These are phyloP conservation scores for Massarina eburnea DNA, from an alignment of 2,329 filamentous ascomycete genomes.

Conservation along the genomic window DNA sequence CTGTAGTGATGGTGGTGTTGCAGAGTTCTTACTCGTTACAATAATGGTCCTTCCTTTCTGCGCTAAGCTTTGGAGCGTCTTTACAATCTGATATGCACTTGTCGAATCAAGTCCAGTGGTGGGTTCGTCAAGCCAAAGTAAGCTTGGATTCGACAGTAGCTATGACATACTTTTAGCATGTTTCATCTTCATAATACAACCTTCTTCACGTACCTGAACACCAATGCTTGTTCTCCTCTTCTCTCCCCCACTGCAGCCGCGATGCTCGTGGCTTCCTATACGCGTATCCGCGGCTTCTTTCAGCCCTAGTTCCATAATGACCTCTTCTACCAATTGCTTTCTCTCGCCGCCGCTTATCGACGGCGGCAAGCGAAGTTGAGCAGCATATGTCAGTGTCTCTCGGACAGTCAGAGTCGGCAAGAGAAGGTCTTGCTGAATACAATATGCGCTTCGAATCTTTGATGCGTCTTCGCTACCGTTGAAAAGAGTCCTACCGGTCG, in stretches of 20 bases:
- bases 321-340: conserved; percentile 68
- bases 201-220: conserved; percentile 58
- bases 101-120: conserved; percentile 78
- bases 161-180: conserved; percentile 9
- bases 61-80: conserved; percentile 69
- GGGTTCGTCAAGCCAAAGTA: conserved; percentile 77
- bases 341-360: conserved; percentile 62
- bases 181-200: not conserved
- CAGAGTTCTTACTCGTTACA: conserved; percentile 54
- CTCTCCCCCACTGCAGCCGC: conserved; percentile 77
- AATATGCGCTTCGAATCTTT: conserved; percentile 65
- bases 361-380: conserved; percentile 68
- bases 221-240: conserved; percentile 76
- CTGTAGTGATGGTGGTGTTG: not conserved
- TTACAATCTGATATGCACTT: conserved; percentile 72
- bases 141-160: conserved; percentile 74
- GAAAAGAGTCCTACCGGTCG: conserved; percentile 61
- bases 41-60: conserved; percentile 70
- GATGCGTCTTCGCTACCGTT: conserved; percentile 57
- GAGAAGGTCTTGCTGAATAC: conserved; percentile 75
- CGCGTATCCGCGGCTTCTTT: conserved; percentile 77
- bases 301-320: conserved; percentile 72
- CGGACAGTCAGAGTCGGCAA: conserved; percentile 73
- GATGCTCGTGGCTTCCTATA: conserved; percentile 70
- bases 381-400: conserved; percentile 73